These are phyloP conservation scores for Sordaria brevicollis DNA, from an alignment of 495 filamentous ascomycete species.

Conservation along the genomic window DNA sequence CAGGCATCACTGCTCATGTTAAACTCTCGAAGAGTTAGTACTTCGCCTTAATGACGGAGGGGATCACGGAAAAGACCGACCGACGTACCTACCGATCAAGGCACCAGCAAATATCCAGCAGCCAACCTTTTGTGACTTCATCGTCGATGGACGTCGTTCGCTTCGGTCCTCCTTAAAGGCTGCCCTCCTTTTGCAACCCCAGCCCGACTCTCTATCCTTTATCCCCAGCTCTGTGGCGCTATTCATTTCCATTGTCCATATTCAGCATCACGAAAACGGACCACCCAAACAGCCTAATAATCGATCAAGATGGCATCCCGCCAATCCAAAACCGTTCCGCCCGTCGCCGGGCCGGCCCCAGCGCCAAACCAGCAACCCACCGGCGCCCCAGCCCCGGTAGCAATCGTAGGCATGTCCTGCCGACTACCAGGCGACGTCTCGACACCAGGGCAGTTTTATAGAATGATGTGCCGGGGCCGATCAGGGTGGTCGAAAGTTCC, in stretches of 20 bases:
- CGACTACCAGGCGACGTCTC: constrained; percentile 37
- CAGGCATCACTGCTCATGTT: too few relatives aligned
- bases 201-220: too few relatives aligned
- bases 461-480: constrained; percentile 30
- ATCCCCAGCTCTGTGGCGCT: too few relatives aligned
- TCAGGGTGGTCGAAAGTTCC: constrained; percentile 42
- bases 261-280: not conserved
- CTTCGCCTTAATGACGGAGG: too few relatives aligned
- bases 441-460: constrained; percentile 33
- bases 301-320: not conserved
- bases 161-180: too few relatives aligned
- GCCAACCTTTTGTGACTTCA: too few relatives aligned
- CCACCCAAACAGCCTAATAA: not conserved
- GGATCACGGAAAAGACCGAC: too few relatives aligned
- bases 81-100: too few relatives aligned
- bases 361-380: constrained; percentile 4
- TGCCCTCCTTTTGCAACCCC: too few relatives aligned
- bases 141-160: too few relatives aligned
- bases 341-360: constrained; percentile 9
- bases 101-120: too few relatives aligned
- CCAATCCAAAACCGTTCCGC: not conserved
- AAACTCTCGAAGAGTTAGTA: too few relatives aligned
- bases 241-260: not conserved
- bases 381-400: constrained; percentile 20
- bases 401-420: constrained; percentile 38